Conservation (phyloP, 805 yeast genomes). For the Candida dajiaensis region DNA sequence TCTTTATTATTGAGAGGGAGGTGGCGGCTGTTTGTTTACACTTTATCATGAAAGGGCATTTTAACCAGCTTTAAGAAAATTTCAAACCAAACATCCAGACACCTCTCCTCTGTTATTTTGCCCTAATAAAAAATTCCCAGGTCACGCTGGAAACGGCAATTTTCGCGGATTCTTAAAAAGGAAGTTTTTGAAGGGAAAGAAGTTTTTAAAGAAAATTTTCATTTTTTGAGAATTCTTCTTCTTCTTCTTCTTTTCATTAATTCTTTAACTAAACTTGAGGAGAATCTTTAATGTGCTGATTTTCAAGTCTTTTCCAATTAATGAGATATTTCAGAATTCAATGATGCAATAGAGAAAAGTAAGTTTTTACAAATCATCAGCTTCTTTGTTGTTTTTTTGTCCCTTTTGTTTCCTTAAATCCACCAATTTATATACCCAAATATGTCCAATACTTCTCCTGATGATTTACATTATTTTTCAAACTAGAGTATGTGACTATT, state of each 20-base stretch:
- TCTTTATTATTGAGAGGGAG: too few relatives aligned
- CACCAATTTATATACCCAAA: too few relatives aligned
- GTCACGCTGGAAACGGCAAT: background rate
- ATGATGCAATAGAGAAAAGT: background rate
- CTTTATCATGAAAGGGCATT: too few relatives aligned
- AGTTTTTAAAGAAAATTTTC: background rate
- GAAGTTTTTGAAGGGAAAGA: too few relatives aligned
- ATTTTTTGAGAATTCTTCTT: too few relatives aligned
- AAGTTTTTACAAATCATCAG: background rate
- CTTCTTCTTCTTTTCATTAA: background rate
- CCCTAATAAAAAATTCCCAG: background rate
- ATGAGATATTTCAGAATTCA: too few relatives aligned
- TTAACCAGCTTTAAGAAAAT: too few relatives aligned
- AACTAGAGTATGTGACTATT: conserved; percentile 64
- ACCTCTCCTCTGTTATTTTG: background rate
- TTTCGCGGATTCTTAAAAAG: background rate
- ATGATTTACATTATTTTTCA: conserved; percentile 34
- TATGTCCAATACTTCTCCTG: conserved; percentile 8
- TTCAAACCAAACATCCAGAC: conserved; percentile 3
- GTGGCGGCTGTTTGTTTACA: conserved; percentile 3
- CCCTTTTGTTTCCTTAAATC: too few relatives aligned
- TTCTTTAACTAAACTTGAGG: background rate
- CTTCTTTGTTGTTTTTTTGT: too few relatives aligned
- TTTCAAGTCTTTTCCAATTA: background rate
- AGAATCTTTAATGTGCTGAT: too few relatives aligned